Conservation (phyloP, 169 alveolate genomes). For the Neospora caninum region DNA sequence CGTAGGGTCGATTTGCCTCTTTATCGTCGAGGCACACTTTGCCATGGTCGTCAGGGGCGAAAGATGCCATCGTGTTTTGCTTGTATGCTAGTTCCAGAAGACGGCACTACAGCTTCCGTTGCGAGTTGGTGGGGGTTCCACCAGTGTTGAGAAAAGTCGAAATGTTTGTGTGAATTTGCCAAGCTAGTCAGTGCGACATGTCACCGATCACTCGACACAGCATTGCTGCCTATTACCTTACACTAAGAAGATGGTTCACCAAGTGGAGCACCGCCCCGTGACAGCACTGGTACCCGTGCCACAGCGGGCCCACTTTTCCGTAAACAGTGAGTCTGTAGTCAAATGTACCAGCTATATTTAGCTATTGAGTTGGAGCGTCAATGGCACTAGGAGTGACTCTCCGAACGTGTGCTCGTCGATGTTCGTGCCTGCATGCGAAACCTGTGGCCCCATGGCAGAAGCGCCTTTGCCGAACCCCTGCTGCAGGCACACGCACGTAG, state of each 20-base stretch:
- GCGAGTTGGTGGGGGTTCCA: neutral
- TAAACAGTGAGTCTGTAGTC: too few species aligned
- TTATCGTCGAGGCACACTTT: neutral
- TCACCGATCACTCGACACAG: neutral
- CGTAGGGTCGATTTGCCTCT: constrained; percentile 18
- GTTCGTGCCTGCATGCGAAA: neutral
- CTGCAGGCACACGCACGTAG: too few species aligned
- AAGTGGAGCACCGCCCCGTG: neutral
- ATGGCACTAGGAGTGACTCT: too few species aligned
- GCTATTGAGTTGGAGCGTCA: too few species aligned
- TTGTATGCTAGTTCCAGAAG: neutral
- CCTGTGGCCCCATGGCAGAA: neutral
- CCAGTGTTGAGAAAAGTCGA: neutral
- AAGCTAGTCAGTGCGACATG: neutral
- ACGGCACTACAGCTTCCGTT: neutral
- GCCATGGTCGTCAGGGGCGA: neutral
- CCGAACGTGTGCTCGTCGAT: neutral
- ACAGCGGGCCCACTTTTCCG: neutral
- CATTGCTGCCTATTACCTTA: neutral
- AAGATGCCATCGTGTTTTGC: neutral
- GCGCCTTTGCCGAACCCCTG: neutral
- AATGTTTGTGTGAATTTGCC: neutral
- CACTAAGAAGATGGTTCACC: neutral
- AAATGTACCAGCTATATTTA: too few species aligned
- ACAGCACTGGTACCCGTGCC: neutral